phyloP scores from a whole-genome alignment of 768 basidiomycete species.

The Gymnopilus dilepis region DNA sequence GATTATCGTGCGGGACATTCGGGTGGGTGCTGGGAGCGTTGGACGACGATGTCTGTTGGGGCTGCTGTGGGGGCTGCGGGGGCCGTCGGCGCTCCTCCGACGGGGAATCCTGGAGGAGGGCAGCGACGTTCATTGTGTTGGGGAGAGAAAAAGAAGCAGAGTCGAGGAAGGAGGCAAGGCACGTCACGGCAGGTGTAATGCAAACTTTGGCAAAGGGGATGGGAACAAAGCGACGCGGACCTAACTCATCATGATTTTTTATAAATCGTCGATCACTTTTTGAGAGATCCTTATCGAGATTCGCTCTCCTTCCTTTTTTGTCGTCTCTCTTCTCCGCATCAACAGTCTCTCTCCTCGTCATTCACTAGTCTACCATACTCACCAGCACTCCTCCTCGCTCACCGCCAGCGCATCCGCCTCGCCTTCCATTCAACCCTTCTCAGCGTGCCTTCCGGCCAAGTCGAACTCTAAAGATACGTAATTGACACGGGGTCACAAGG shows the following conservation, averaged over 20 bases:
- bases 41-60: constrained; percentile 15
- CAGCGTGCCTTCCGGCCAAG: not conserved
- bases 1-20: not conserved
- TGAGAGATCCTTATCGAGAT: constrained; percentile 28
- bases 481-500: constrained; percentile 8
- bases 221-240: constrained; percentile 22
- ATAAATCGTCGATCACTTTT: constrained; percentile 26
- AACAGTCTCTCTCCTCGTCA: not conserved
- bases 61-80: not conserved
- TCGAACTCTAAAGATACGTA: not conserved
- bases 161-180: constrained; percentile 4
- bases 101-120: constrained; percentile 71
- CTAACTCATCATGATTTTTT: constrained; percentile 17
- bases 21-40: not conserved
- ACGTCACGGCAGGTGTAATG: constrained; percentile 5
- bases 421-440: not conserved
- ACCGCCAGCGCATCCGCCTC: not conserved
- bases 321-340: not conserved
- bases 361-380: not conserved
- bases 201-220: constrained; percentile 5
- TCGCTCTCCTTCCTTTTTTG: not conserved
- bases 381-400: not conserved
- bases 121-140: constrained; percentile 67
- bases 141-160: not conserved
- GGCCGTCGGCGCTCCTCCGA: constrained; percentile 53